Base-by-base conservation (phyloP, 352 stramenopile species). In the Pythium pyrilobum region DNA sequence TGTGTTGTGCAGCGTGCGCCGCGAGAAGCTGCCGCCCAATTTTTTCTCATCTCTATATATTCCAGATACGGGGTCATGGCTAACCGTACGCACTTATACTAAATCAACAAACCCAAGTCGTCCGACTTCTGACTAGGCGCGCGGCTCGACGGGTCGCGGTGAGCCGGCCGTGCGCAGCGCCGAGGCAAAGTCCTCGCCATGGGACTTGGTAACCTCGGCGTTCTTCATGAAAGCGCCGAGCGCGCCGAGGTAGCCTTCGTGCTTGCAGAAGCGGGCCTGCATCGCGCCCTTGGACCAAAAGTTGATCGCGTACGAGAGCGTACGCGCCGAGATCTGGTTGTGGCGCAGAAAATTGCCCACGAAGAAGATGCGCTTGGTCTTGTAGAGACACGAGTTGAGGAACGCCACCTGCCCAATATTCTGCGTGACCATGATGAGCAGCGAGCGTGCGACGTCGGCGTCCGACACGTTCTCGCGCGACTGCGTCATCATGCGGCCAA, bases 391-490 rank as follows among this genome's bases (percentile, higher is more conserved):
- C 49, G 97, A 97, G 69, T 99, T 98, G 20, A 99, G 76, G 73
- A 99, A 98, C 28, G 97, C 96, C 21, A 99, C 87, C 74, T 99
- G 96, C 32, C 81, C 81, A 60, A 95, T 95, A 61, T 99, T 99
- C 62, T 99, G 98, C 23, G 97, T 99, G 32, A 99, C 96, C 97
- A 99, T 99, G 29, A 99, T 82, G 20, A 99, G 77, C 38, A 99
- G 67, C 33, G 96, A 94, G 39, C 95, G 85, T 20, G 96, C 96
- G 40, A 99, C 71, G 73, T 99, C 96, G 44, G 97, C 93, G 59
- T 98, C 91, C 37, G 81, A 90, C 29, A 99, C 82, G 41, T 53
- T 64, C 34, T 85, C 71, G 5, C 78, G 78, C 12, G 71, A 56
- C 15, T 64, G 61, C 20, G 78, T 79, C 37, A 93, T 95, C 82